Base-by-base conservation (phyloP, 108 stramenopile genomes). In the Stephanodiscus minutulus region DNA sequence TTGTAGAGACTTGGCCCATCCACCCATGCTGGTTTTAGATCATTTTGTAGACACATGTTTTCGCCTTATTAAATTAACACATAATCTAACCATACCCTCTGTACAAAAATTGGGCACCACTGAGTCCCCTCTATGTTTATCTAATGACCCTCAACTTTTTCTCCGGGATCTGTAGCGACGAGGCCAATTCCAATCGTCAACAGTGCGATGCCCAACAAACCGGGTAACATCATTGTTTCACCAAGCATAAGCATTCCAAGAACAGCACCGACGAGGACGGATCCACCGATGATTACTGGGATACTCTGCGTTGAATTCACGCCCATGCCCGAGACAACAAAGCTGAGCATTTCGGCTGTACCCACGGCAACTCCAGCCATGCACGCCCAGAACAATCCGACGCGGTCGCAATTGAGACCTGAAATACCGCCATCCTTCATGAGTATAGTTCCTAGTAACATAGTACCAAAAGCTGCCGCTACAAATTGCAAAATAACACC, bases 201-300 rank as follows among this genome's bases (percentile, higher is more conserved):
- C 52, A 88, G 20, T 5, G 55, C 29, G 24, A 91, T 82, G 10
- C 90, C 90, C 0, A 66, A 27, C 86, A 87, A 91, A 54, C 90
- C 90, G 9, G 67, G 72, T 1, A 35, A 50, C n/a, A 76, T 50
- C 41, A 91, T 28, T 0, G 46, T 57, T 71, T 91, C 90, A 12
- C 66, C 31, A 66, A 91, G 63, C 25, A 70, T 50, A 1, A 82
- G 12, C 20, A 47, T n/a, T 31, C 90, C 90, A 28, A 91, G 54
- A 20, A 85, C 61, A 15, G 79, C 70, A 12, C 90, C 90, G 66
- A 88, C 85, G 54, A 91, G 35, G 50, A 91, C 90, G 0, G 73
- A 75, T 0, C 90, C 90, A 17, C 89, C 89, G 60, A 90, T 91
- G 48, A 87, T 82, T 11, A 85, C 72, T 2, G 90, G 90, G 61